A percentile compares a stretch with the other conserved stretches of the same genome.
Conservation (phyloP, 1,284 basidiomycete genomes). For the Trichosporon asahii region DNA sequence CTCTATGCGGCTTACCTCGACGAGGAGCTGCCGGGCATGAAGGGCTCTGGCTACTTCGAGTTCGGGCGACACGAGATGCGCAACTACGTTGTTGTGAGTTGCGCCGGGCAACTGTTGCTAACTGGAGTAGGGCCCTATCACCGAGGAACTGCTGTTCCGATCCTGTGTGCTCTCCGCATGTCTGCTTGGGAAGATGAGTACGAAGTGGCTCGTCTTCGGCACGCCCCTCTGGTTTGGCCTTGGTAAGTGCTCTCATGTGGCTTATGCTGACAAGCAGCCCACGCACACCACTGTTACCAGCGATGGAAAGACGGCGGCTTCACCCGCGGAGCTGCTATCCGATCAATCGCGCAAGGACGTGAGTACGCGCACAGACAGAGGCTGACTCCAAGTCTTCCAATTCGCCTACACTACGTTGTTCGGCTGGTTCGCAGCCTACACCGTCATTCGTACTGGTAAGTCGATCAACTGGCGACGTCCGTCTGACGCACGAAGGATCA, state of each 20-base stretch:
- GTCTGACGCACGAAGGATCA: constrained; percentile 33
- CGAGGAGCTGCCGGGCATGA: constrained; percentile 62
- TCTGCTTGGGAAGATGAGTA: constrained; percentile 62
- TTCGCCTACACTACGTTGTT: constrained; percentile 85
- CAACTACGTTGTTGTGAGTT: constrained; percentile 73
- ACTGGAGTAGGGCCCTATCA: constrained; percentile 70
- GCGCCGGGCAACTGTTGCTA: constrained; percentile 3
- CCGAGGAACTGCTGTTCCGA: constrained; percentile 90
- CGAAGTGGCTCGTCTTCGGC: constrained; percentile 65
- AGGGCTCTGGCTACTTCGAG: constrained; percentile 10
- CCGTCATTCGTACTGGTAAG: constrained; percentile 76
- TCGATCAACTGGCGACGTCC: constrained; percentile 5
- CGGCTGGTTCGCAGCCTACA: constrained; percentile 80
- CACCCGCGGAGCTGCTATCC: constrained; percentile 61
- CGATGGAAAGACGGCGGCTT: constrained; percentile 68
- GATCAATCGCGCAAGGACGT: constrained; percentile 63
- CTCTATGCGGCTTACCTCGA: constrained; percentile 65
- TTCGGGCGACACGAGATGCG: constrained; percentile 54
- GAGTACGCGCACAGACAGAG: constrained; percentile 40
- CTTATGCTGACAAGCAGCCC: constrained; percentile 59
- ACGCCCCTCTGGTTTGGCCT: constrained; percentile 84
- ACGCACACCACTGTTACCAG: constrained; percentile 88
- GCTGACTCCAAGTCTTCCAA: constrained; percentile 66
- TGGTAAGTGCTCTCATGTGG: constrained; percentile 56
- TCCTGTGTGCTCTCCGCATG: constrained; percentile 75